Evolutionary conservation across 139 green algal species (phyloP).

Genomic region (Klebsormidium nitens): DNA sequence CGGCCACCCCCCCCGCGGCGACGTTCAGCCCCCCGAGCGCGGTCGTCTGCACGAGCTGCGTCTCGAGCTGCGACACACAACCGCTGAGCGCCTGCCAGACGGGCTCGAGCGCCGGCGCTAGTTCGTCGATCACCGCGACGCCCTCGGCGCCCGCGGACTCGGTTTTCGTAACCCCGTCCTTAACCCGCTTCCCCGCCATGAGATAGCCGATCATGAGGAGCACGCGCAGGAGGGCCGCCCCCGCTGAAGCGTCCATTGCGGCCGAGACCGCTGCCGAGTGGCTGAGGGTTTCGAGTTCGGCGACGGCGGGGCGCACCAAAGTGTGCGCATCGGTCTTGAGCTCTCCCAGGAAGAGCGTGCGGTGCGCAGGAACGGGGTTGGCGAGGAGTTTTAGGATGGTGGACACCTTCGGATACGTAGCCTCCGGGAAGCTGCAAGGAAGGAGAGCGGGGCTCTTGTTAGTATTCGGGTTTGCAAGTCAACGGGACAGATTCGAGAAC

Average conservation of each 20-base stretch:
- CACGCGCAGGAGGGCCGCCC: conserved; percentile 52
- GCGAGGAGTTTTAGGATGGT: conserved; percentile 59
- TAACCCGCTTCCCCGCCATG: not conserved
- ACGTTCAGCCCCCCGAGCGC: no score
- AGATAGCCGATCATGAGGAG: conserved; percentile 55
- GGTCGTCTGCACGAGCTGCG: no score
- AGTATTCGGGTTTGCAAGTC: no score
- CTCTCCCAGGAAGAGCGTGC: conserved; percentile 52
- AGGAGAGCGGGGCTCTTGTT: not conserved
- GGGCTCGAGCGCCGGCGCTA: not conserved
- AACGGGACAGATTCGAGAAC: no score
- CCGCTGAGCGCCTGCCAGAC: not conserved
- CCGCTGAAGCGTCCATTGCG: no score
- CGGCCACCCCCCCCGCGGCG: conserved; percentile 5
- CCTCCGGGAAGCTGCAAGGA: conserved; percentile 49
- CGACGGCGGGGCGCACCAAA: conserved; percentile 13
- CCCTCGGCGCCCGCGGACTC: no score
- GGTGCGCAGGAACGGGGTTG: conserved; percentile 50
- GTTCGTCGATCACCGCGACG: not conserved
- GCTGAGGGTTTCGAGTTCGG: conserved; percentile 40
- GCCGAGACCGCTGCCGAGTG: no score
- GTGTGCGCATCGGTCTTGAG: conserved; percentile 19
- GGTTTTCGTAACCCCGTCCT: no score
- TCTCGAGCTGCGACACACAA: conserved; percentile 11
- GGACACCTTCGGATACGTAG: conserved; percentile 47